Base-by-base conservation (phyloP, 306 rosid species). In the Cicer pinnatifidum region DNA sequence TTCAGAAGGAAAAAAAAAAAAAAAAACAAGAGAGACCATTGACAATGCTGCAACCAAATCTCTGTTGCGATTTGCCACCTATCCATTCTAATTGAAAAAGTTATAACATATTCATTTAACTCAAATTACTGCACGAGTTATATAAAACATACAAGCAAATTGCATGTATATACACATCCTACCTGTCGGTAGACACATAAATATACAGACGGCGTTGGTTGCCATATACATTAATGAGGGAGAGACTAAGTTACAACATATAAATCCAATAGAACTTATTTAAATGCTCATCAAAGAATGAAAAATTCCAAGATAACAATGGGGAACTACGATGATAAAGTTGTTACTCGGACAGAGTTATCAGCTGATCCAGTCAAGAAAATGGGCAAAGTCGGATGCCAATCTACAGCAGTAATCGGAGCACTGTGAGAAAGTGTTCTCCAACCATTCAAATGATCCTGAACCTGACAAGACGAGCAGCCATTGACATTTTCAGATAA, bases 301-400 rank as follows among this genome's bases (percentile, higher is more conserved):
- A 58, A 67, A 72, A 46, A 57, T 16, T 51, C 47, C 54, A 16
- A 33, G 1, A 35, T 67, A 20, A 20, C 43, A 51, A 71, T 8
- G 16, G 10, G 38, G 63, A 8, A n/a, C 84, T 84, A 93, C 9
- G 81, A 75, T 59, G 86, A 67, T 54, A 88, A 75, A 17, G 98
- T 88, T 12, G 97, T 86, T 28, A 93, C 97, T 43, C 92, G 87
- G 23, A 93, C 97, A 1, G 96, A 91, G 83, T 93, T 91, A 68
- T 93, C 97, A 10, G 98, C 97, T 13, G 98, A 93, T 77, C 97
- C 98, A 17, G 97, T 91, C 85, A 93, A 81, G 81, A 85, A 93
- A 79, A 93, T 82, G 39, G 98, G 97, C 82, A 88, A 72, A 0
- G 92, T 93, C 0, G 96, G 98, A 85, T 91, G 98, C 98, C 98